Conservation (phyloP, 2,329 filamentous ascomycete genomes). For the Aspergillus sp. region DNA sequence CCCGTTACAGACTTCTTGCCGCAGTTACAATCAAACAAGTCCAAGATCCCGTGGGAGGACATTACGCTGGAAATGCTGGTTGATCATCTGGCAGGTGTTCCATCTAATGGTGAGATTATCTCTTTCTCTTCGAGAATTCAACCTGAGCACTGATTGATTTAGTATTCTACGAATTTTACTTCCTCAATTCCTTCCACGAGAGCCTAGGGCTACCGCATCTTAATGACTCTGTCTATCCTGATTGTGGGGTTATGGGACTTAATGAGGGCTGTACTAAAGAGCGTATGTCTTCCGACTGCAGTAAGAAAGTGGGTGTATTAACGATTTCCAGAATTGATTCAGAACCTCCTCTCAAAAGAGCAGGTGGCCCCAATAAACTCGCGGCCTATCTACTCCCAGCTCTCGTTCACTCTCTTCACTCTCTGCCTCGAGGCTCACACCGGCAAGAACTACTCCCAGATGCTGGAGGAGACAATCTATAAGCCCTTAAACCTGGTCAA, state of each 20-base stretch:
- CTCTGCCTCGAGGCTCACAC: conserved; percentile 32
- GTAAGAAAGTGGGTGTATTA: background rate
- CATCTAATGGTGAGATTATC: conserved; percentile 35
- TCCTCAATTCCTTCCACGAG: conserved; percentile 35
- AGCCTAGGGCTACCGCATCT: conserved; percentile 39
- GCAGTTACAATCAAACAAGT: conserved; percentile 23
- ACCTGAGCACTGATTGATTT: conserved; percentile 1
- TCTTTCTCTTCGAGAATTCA: background rate
- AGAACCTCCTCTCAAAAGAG: conserved; percentile 30
- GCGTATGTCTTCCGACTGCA: conserved; percentile 21
- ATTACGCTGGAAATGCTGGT: conserved; percentile 41
- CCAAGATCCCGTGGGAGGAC: conserved; percentile 35
- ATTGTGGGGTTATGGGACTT: conserved; percentile 38
- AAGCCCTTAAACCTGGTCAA: conserved; percentile 25
- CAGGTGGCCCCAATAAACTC: conserved; percentile 32
- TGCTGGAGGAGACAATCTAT: conserved; percentile 25
- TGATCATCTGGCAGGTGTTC: conserved; percentile 38
- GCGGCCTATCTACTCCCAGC: conserved; percentile 44
- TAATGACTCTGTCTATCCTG: conserved; percentile 34
- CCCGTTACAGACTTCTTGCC: conserved; percentile 39
- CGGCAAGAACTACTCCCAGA: conserved; percentile 24
- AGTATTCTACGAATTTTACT: conserved; percentile 41
- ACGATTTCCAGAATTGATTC: conserved; percentile 30
- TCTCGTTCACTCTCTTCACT: conserved; percentile 40
- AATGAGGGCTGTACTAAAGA: conserved; percentile 35